These are phyloP conservation scores for Aciculoconidium aculeatum DNA, from an alignment of 805 yeast genomes.

Conservation along the genomic window DNA sequence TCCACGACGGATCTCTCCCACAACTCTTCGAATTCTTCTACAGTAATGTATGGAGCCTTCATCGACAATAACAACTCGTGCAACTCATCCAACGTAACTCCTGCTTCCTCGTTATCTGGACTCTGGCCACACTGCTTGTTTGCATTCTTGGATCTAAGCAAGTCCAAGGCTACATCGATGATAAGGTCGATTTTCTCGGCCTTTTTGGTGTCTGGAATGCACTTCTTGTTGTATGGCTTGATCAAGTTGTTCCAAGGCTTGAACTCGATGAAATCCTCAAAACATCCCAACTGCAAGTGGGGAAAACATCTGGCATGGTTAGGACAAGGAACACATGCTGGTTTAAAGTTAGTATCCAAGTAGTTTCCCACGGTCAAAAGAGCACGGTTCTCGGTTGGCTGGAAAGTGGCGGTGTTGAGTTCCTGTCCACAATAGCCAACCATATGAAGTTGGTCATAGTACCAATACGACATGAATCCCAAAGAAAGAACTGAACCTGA, in stretches of 20 bases:
- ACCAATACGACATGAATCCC: slow-evolving; percentile 48
- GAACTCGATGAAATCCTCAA: slow-evolving; percentile 51
- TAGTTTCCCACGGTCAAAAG: slow-evolving; percentile 36
- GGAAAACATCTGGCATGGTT: slow-evolving; percentile 70
- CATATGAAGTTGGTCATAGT: slow-evolving; percentile 53
- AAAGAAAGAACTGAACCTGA: slow-evolving; percentile 21
- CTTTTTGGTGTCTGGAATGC: slow-evolving; percentile 70
- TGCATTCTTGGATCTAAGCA: slow-evolving; percentile 67
- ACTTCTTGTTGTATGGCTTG: slow-evolving; percentile 42
- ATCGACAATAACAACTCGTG: slow-evolving; percentile 44
- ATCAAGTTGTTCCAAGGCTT: slow-evolving; percentile 51
- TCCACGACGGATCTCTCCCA: slow-evolving; percentile 64
- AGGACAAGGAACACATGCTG: slow-evolving; percentile 75
- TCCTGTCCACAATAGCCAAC: slow-evolving; percentile 76
- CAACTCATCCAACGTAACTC: slow-evolving; percentile 44
- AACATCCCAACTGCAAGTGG: slow-evolving; percentile 57
- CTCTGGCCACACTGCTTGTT: slow-evolving; percentile 52
- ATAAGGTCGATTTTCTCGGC: slow-evolving; percentile 62
- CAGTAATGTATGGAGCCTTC: slow-evolving; percentile 43
- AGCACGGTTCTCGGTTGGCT: slow-evolving; percentile 19
- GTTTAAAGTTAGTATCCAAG: slow-evolving; percentile 43
- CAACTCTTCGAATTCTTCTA: slow-evolving; percentile 66
- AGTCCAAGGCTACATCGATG: slow-evolving; percentile 58
- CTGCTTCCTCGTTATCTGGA: slow-evolving; percentile 41
- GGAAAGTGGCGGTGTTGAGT: slow-evolving; percentile 38